phyloP scores from a whole-genome alignment of 1,284 basidiomycete genomes.

The Ustilago sp. region DNA sequence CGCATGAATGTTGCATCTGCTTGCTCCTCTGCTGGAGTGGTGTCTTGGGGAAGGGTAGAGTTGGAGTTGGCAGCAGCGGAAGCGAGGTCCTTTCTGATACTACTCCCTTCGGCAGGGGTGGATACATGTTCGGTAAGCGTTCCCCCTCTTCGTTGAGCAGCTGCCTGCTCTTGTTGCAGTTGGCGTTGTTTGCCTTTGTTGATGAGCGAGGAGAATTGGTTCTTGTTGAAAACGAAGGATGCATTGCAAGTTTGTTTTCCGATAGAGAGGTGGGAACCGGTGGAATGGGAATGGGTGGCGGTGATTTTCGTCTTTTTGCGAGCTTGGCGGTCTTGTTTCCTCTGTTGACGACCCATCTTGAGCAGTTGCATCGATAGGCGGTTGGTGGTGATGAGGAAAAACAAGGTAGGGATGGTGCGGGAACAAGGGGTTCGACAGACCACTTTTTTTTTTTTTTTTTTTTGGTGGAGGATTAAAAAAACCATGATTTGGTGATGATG shows the following conservation, averaged over 20 bases:
- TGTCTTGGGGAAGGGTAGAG: constrained; percentile 1
- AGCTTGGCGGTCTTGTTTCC: constrained; percentile 46
- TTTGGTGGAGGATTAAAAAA: not conserved
- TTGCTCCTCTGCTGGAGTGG: not conserved
- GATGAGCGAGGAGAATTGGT: constrained; percentile 39
- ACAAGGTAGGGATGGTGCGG: not conserved
- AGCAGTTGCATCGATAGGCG: not conserved
- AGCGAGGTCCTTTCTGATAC: constrained; percentile 28
- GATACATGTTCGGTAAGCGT: not conserved
- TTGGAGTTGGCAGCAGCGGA: constrained; percentile 31
- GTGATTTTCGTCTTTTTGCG: constrained; percentile 45
- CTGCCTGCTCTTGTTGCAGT: constrained; percentile 28
- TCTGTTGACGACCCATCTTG: constrained; percentile 35
- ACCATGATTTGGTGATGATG: no score
- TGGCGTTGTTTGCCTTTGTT: constrained; percentile 45
- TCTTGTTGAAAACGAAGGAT: constrained; percentile 46
- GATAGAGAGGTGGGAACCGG: constrained; percentile 8
- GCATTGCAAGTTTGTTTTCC: constrained; percentile 44
- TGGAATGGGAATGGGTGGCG: constrained; percentile 26
- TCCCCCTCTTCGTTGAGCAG: constrained; percentile 12
- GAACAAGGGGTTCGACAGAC: constrained; percentile 23
- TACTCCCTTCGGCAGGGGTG: constrained; percentile 8
- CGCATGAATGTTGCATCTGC: constrained; percentile 5
- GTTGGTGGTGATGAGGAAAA: constrained; percentile 1
- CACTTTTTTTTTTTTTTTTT: not conserved